Percentiles rank a stretch among this genome's conserved stretches.
These are phyloP conservation scores for Coniochaeta sp. DNA, from an alignment of 2,329 filamentous ascomycete species.

Conservation along the genomic window DNA sequence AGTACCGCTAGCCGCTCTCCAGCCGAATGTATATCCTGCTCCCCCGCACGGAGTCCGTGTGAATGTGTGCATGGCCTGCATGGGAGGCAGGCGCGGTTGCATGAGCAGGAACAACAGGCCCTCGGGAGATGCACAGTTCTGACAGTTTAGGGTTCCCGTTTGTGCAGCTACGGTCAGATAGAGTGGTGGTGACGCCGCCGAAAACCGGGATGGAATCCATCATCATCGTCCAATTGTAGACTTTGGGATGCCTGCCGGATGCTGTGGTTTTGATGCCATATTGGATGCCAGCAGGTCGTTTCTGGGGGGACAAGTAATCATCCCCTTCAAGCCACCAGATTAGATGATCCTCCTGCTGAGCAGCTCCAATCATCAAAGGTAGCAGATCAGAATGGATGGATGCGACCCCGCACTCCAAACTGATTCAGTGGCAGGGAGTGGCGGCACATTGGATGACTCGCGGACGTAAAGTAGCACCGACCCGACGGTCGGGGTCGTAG, in stretches of 20 bases:
- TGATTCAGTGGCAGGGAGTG: neutral
- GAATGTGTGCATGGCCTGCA: no score
- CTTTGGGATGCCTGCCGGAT: neutral
- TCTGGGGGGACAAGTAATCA: neutral
- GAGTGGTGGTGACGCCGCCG: neutral
- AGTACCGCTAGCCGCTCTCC: neutral
- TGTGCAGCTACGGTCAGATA: neutral
- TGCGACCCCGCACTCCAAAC: neutral
- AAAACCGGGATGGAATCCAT: neutral
- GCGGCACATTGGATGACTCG: neutral
- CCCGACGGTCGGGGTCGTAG: neutral
- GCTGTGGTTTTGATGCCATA: neutral
- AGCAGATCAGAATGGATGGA: neutral
- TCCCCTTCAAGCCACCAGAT: neutral
- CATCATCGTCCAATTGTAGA: neutral
- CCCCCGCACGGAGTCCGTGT: neutral
- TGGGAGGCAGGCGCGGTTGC: no score
- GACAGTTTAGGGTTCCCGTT: neutral
- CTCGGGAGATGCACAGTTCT: neutral
- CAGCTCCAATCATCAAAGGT: neutral
- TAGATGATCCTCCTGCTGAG: no score
- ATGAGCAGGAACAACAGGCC: no score
- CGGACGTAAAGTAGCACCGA: neutral
- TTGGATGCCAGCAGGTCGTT: neutral
- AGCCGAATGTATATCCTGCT: slow-evolving; percentile 1